These are phyloP conservation scores for Lentinula sp. DNA, from an alignment of 768 basidiomycete species.

Conservation along the genomic window DNA sequence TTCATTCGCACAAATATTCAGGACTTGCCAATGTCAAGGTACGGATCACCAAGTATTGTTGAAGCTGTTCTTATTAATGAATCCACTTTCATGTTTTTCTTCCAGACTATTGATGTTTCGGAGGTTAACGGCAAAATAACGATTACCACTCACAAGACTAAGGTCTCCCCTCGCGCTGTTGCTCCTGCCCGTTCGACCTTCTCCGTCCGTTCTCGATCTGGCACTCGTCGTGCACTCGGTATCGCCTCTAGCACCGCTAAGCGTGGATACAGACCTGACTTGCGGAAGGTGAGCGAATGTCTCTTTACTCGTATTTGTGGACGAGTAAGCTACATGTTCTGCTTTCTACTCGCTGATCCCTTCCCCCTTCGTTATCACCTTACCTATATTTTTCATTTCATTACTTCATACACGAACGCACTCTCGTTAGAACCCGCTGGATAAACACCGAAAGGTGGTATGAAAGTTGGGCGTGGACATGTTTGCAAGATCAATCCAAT, in stretches of 20 bases:
- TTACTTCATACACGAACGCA: conserved; percentile 38
- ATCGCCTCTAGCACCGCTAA: conserved; percentile 53
- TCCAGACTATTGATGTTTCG: conserved; percentile 60
- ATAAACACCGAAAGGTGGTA: conserved; percentile 46
- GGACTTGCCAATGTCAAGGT: conserved; percentile 85
- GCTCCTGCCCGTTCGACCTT: conserved; percentile 39
- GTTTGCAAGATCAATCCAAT: conserved; percentile 72
- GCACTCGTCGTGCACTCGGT: conserved; percentile 65
- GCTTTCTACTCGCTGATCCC: conserved; percentile 2
- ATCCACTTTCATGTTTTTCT: not conserved
- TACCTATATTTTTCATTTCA: not conserved
- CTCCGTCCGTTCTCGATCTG: conserved; percentile 61
- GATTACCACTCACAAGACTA: conserved; percentile 61
- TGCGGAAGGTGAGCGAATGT: conserved; percentile 59
- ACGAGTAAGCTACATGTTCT: too few relatives aligned
- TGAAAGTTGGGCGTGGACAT: conserved; percentile 92
- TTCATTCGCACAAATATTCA: conserved; percentile 92
- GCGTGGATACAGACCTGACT: conserved; percentile 73
- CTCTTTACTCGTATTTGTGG: conserved; percentile 9
- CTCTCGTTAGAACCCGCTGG: conserved; percentile 92
- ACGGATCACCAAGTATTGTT: conserved; percentile 5
- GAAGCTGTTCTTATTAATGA: not conserved
- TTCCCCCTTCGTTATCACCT: not conserved
- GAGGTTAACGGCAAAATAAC: conserved; percentile 47
- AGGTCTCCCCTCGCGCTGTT: conserved; percentile 48